phyloP scores from a whole-genome alignment of 495 filamentous ascomycete genomes.

The Penicillium goetzii region DNA sequence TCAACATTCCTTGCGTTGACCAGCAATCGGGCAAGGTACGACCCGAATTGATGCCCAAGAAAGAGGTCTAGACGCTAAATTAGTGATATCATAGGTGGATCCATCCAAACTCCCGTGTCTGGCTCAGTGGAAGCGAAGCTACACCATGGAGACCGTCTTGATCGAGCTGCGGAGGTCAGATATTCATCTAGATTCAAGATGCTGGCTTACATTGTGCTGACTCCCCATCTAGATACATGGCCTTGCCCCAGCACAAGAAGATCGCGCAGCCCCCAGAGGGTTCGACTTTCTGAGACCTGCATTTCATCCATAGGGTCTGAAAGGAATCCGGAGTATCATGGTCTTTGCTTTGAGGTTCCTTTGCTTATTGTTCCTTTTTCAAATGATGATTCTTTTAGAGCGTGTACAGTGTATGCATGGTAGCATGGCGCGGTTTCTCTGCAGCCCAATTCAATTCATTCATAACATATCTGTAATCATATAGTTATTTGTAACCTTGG shows the following conservation, averaged over 20 bases:
- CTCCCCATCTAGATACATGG: conserved; percentile 75
- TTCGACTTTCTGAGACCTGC: conserved; percentile 61
- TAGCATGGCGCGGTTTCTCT: conserved; percentile 39
- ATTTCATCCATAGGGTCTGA: conserved; percentile 25
- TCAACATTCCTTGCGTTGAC: conserved; percentile 95
- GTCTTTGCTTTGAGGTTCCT: conserved; percentile 34
- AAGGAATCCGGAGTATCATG: conserved; percentile 39
- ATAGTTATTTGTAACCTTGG: not conserved
- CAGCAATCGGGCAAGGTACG: conserved; percentile 70
- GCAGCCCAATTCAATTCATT: conserved; percentile 32
- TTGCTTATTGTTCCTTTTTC: conserved; percentile 26
- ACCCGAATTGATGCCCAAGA: not conserved
- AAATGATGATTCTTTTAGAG: conserved; percentile 37
- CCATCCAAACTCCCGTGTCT: conserved; percentile 80
- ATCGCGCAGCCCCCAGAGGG: conserved; percentile 92
- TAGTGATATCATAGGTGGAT: conserved; percentile 65
- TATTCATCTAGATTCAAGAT: not conserved
- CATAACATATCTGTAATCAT: not conserved
- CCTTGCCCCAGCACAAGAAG: conserved; percentile 90
- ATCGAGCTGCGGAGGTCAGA: conserved; percentile 80
- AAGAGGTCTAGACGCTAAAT: conserved; percentile 3
- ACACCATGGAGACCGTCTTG: conserved; percentile 91
- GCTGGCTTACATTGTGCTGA: conserved; percentile 8
- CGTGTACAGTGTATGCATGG: conserved; percentile 50
- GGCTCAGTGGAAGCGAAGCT: conserved; percentile 83